A percentile compares a stretch with the other conserved stretches of the same genome.
Evolutionary conservation across 768 basidiomycete genomes (phyloP).

Genomic region (Trametes sanguinea): DNA sequence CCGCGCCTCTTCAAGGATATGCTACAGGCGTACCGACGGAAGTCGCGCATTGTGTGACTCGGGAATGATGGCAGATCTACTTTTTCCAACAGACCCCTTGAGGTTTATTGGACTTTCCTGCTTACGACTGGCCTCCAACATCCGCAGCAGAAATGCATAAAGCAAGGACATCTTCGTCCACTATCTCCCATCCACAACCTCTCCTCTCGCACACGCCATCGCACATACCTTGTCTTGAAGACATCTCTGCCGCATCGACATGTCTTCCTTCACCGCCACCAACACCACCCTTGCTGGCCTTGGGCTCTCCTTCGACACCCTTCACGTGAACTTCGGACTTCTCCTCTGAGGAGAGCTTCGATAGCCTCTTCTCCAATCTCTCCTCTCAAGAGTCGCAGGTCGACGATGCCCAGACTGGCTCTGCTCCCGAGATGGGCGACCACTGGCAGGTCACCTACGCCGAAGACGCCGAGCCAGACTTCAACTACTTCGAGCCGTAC

Average conservation of each 20-base stretch:
- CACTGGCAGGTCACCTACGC: background rate
- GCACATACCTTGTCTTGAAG: no score
- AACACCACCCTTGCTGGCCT: conserved; percentile 12
- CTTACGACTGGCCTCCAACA: no score
- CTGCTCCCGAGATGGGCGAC: background rate
- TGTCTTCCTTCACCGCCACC: conserved; percentile 3
- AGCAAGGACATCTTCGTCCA: background rate
- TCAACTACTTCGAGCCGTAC: conserved; percentile 8
- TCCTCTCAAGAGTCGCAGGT: background rate
- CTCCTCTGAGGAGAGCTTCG: conserved; percentile 7
- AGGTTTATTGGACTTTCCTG: no score
- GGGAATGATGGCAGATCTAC: no score
- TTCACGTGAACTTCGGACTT: background rate
- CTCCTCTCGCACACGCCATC: background rate
- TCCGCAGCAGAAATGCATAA: background rate
- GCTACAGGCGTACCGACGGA: no score
- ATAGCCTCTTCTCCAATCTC: conserved; percentile 3
- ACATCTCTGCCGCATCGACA: background rate
- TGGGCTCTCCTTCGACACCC: conserved; percentile 12
- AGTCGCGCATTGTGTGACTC: no score
- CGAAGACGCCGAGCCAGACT: background rate
- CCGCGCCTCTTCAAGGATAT: no score
- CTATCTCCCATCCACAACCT: background rate
- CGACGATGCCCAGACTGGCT: background rate
- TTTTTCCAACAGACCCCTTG: no score